Conservation (phyloP, 371 early-diverging fungal genomes). For the Nosema granulosis region DNA sequence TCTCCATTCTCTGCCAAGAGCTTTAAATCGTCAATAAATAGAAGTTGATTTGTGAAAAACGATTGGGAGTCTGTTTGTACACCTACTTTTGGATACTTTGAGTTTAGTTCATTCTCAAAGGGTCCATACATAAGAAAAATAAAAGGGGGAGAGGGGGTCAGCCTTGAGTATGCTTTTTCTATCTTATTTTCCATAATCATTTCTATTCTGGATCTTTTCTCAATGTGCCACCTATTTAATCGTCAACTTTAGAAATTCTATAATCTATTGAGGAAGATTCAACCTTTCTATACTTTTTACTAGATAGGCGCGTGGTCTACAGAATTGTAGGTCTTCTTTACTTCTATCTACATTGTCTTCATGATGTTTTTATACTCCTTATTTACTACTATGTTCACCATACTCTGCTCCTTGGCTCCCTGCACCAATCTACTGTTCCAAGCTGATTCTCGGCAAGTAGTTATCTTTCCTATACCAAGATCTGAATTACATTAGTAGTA, state of each 20-base stretch:
- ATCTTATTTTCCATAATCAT: background rate
- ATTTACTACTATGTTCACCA: conserved; percentile 9
- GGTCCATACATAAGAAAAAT: background rate
- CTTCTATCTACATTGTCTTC: background rate
- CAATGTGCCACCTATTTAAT: background rate
- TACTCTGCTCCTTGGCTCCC: conserved; percentile 25
- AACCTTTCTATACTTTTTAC: background rate
- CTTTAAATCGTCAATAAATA: background rate
- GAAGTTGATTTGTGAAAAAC: background rate
- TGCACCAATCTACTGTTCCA: conserved; percentile 21
- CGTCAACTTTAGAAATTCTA: background rate
- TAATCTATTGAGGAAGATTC: background rate
- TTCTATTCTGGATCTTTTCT: background rate
- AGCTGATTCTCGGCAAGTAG: conserved; percentile 25
- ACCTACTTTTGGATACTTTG: background rate
- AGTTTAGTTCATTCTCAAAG: background rate
- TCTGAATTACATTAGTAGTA: background rate
- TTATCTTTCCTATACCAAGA: background rate
- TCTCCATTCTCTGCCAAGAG: background rate
- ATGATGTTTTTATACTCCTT: background rate
- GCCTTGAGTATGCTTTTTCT: background rate
- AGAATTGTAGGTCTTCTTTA: background rate
- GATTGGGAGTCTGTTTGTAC: background rate
- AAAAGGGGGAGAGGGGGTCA: background rate
- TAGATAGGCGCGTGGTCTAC: background rate